Evolutionary conservation across 139 green algal species (phyloP).

Genomic region (Dunaliella sp.): DNA sequence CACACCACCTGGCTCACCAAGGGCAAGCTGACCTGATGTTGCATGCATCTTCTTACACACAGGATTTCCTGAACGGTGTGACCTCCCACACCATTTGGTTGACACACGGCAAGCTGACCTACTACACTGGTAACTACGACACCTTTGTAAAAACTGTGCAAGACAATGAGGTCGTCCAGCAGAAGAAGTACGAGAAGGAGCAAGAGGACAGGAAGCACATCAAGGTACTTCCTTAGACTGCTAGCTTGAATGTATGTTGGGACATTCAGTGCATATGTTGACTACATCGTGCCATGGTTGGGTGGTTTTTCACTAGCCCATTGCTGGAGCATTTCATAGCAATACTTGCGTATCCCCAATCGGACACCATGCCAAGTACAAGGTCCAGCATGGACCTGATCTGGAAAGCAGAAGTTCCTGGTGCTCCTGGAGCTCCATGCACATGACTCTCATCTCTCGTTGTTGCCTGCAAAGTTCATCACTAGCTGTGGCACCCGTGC

Average conservation of each 20-base stretch:
- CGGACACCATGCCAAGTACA: background rate
- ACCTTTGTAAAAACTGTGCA: conserved; percentile 78
- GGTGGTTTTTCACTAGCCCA: background rate
- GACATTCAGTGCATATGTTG: too few relatives aligned
- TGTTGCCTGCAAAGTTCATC: too few relatives aligned
- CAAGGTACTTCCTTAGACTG: conserved; percentile 49
- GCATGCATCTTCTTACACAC: conserved; percentile 16
- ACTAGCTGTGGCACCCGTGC: too few relatives aligned
- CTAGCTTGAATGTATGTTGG: conserved; percentile 1
- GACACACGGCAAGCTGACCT: conserved; percentile 86
- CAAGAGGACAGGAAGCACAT: conserved; percentile 78
- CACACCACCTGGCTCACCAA: too few relatives aligned
- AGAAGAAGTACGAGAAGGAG: conserved; percentile 88
- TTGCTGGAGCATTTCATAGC: too few relatives aligned
- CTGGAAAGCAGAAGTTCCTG: too few relatives aligned
- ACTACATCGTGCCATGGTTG: too few relatives aligned
- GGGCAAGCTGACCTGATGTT: background rate
- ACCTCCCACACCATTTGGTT: conserved; percentile 98
- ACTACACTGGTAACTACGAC: conserved; percentile 91
- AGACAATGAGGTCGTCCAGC: conserved; percentile 91
- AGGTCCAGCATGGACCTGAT: too few relatives aligned
- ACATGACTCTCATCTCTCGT: too few relatives aligned
- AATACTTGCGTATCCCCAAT: too few relatives aligned
- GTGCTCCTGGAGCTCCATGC: too few relatives aligned
- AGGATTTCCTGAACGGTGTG: conserved; percentile 97